Base-by-base conservation (phyloP, 805 yeast genomes). In the Ogataea nonfermentans region DNA sequence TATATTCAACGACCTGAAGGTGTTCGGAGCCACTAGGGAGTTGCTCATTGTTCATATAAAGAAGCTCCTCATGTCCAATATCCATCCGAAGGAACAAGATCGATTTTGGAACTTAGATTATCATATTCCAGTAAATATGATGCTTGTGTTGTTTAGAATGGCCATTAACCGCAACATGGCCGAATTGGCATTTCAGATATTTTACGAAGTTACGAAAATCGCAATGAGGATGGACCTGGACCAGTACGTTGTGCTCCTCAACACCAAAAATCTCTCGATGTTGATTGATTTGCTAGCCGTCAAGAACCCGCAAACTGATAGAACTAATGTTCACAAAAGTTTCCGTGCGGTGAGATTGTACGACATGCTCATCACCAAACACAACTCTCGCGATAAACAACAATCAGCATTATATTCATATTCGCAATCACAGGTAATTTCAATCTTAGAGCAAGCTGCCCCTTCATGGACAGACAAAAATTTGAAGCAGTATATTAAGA, bases 281-380 rank as follows among this genome's bases (percentile, higher is more conserved):
- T 32, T 48, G 13, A 27, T 56, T 7, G 45, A 49, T 15, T 10
- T 35, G 12, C 35, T 43, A 10, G 19, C 39, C 11, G 33, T 52
- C 9, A 49, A 50, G 26, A 34, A 47, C 32, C 47, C 48, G 1
- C 14, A 25, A 11, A 16, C 35, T 2, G 53, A 48, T 25, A 10
- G 14, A 4, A 6, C 15, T 3, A 37, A 48, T 20, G 17, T 52
- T 5, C 14, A 34, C 2, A 19, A 29, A 3, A 31, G 44, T 2
- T 44, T 52, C 25, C 12, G 32, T 11, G 20, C 46, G 9, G 32
- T 48, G 6, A 23, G 38, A 4, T 22, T 29, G 4, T 52, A 46
- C 33, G 49, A 48, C 25, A 32, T 27, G 27, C n/a, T 51, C 8
- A 29, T 31, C 2, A 19, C 37, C 4, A 38, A 37, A 24, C 24